These are phyloP conservation scores for Carallia brachiata DNA, from an alignment of 345 rosid genomes.

Conservation along the genomic window DNA sequence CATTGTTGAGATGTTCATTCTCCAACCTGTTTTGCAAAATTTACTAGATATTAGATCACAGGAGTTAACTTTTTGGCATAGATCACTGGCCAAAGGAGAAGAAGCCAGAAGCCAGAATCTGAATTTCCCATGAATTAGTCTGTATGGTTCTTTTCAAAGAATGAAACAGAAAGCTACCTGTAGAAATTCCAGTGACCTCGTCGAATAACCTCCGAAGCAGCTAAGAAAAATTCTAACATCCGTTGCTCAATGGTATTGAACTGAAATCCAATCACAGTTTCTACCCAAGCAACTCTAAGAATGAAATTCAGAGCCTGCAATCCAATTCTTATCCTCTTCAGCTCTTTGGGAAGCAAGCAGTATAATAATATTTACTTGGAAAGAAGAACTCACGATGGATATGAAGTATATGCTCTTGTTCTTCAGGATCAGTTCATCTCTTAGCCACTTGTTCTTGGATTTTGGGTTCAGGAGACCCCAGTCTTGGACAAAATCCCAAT, in stretches of 20 bases:
- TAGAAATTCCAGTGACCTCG: conserved; percentile 99
- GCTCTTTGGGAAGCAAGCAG: background rate
- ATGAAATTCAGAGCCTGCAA: conserved; percentile 69
- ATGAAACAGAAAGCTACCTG: conserved; percentile 41
- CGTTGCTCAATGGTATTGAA: conserved; percentile 47
- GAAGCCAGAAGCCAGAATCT: too few relatives aligned
- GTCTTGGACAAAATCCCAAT: conserved; percentile 95
- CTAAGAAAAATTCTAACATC: conserved; percentile 77
- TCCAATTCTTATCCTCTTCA: conserved; percentile 8
- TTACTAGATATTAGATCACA: too few relatives aligned
- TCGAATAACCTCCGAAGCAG: conserved; percentile 82
- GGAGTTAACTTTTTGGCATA: too few relatives aligned
- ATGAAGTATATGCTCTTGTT: conserved; percentile 63
- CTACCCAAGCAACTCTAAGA: conserved; percentile 83
- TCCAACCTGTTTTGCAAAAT: conserved; percentile 56
- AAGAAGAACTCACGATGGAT: conserved; percentile 61
- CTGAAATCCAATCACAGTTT: conserved; percentile 62
- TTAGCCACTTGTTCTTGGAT: conserved; percentile 76
- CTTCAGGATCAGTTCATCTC: conserved; percentile 77
- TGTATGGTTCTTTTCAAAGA: too few relatives aligned
- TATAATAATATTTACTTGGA: background rate
- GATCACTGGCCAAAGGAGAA: too few relatives aligned
- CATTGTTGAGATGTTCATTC: conserved; percentile 88
- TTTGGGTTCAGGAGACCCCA: conserved; percentile 83
- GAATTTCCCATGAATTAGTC: too few relatives aligned